Evolutionary conservation across 345 rosid genomes (phyloP).

Genomic region (Eucalyptus globulus): DNA sequence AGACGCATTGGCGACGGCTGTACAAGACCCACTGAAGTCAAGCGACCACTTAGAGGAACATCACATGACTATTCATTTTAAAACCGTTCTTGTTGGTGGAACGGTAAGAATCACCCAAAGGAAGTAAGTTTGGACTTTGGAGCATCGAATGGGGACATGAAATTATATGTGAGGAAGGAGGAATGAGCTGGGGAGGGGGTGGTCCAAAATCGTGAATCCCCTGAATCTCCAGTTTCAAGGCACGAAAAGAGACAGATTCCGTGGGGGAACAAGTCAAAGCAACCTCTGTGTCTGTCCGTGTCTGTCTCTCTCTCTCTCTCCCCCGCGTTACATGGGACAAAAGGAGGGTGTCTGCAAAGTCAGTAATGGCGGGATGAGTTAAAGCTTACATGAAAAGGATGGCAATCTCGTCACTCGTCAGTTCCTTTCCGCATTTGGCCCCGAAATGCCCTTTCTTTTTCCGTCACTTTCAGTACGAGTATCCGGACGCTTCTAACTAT

Average conservation of each 20-base stretch:
- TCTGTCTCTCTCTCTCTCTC: not conserved
- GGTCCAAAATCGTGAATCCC: not conserved
- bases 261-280: not conserved
- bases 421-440: not conserved
- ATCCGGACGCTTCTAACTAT: not conserved
- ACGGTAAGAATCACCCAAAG: not conserved
- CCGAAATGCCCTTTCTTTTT: not conserved
- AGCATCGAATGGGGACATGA: not conserved
- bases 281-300: not conserved
- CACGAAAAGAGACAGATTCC: not conserved
- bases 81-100: not conserved
- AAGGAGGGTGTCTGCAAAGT: not conserved
- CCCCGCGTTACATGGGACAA: not conserved
- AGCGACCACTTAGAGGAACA: not conserved
- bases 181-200: not conserved
- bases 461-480: not conserved
- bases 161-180: not conserved
- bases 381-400: not conserved
- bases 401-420: not conserved
- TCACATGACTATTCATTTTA: not conserved
- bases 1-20: not conserved
- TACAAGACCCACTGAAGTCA: not conserved
- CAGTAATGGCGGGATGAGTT: not conserved
- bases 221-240: not conserved
- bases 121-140: not conserved